Base-by-base conservation (phyloP, 306 rosid species). In the Gastrolobium villosum region DNA sequence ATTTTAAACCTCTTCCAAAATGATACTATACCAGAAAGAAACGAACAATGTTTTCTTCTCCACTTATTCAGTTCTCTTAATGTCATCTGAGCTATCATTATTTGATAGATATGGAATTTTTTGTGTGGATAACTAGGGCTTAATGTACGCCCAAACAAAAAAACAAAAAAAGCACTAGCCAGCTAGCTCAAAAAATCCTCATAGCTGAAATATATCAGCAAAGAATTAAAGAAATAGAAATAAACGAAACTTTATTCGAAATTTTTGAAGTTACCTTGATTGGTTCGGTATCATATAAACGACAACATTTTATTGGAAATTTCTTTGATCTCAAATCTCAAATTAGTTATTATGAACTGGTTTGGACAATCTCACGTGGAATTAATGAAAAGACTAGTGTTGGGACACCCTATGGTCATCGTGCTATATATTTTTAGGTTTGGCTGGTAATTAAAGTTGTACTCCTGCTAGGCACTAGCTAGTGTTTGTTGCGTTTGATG, bases 401-500 rank as follows among this genome's bases (percentile, higher is more conserved):
- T 7, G 15, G 6, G 43, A 20, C n/a, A 0, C 46, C 30, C 59
- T 45, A 6, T n/a, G 6, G 59, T 44, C 26, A 43, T 52, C 2
- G n/a, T 41, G 34, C 45, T 41, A 60, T 8, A 2, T 39, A n/a
- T 49, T 40, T 31, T 74, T 74, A 45, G 84, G 80, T 46, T 45
- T 10, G 84, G 79, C 53, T 43, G 61, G 69, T 63, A 54, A n/a
- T n/a, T n/a, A n/a, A 34, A 9, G 40, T 30, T 3, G 39, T 62
- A 14, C 9, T 39, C 35, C 2, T 20, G 14, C 30, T 32, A 46
- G 26, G 26, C 26, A 10, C 1, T 34, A 10, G 15, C 1, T 34
- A 10, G 75, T 44, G 73, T 36, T 35, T 26, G 45, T 30, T 65
- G 31, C 55, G 14, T 14, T 43, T 6, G 39, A 68, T 69, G 43